Evolutionary conservation across 305 asterid genomes (phyloP).

Genomic region (Striga hermonthica): DNA sequence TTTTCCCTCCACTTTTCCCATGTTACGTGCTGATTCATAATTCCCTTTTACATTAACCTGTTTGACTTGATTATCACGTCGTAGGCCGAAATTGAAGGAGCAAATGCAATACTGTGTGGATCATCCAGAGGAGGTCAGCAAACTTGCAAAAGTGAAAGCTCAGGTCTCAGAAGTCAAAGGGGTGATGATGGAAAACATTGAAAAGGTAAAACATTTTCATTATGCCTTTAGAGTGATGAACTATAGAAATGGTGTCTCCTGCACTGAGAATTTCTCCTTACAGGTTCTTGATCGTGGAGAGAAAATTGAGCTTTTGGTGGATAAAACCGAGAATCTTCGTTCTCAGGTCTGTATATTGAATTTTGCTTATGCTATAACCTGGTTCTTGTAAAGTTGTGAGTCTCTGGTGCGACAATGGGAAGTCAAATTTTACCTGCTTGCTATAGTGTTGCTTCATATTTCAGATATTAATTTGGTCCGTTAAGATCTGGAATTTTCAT

Average conservation of each 20-base stretch:
- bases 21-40: background rate
- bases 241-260: slow-evolving; percentile 1
- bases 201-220: slow-evolving; percentile 49
- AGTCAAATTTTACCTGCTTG: background rate
- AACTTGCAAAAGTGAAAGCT: slow-evolving; percentile 80
- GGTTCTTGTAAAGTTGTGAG: background rate
- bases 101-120: slow-evolving; percentile 88
- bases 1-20: background rate
- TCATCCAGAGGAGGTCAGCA: slow-evolving; percentile 81
- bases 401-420: background rate
- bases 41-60: slow-evolving; percentile 3
- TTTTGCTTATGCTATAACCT: slow-evolving; percentile 1
- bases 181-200: slow-evolving; percentile 91
- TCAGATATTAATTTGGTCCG: background rate
- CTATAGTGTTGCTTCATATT: slow-evolving; percentile 1
- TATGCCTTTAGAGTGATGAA: background rate
- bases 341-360: slow-evolving; percentile 56
- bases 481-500: background rate
- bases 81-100: slow-evolving; percentile 76
- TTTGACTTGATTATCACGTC: slow-evolving; percentile 11
- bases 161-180: slow-evolving; percentile 92
- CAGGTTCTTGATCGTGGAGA: slow-evolving; percentile 94
- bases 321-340: slow-evolving; percentile 78
- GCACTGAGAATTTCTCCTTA: slow-evolving; percentile 16
- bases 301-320: slow-evolving; percentile 82